Evolutionary conservation across 306 rosid species (phyloP), one percentile per base, ranked within the genome.

Genomic region (Acacia confusa): DNA sequence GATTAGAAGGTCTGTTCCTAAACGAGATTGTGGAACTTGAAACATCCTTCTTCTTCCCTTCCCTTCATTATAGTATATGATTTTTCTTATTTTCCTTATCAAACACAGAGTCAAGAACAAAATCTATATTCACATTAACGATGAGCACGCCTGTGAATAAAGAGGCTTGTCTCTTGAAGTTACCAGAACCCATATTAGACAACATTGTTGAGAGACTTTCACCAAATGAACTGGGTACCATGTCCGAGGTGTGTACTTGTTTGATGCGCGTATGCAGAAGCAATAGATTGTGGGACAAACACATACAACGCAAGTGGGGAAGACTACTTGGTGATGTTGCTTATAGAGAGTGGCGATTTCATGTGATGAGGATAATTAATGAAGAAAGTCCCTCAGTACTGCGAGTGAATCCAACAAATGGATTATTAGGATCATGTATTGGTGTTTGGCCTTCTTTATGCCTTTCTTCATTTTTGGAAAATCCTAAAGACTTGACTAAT

Each of bases 201-300:
- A 79, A 76, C 81, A 83, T 91, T 66, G 82, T 91, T 36, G 83
- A 82, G 65, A 70, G 74, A 64, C 95, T 91, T 82, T 85, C 89
- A 1, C 92, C 95, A 24, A 78, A 78, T 22, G 92, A 75, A 64
- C 73, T 89, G 30, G 74, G 87, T 40, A 81, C 34, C 8, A 74
- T 86, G 89, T 86, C 88, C 4, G 81, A 74, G 32, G 95, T 89
- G 50, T 88, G 90, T 55, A 74, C 74, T 45, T 78, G 78, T 67
- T 72, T 89, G 82, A 82, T 89, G 81, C 83, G 85, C 17, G 88
- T 70, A 71, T 89, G 92, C 50, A 74, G 34, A 60, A 85, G 85
- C 65, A 88, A 89, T 69, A 79, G 70, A 74, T 70, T 89, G 2
- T 89, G 93, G 95, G 85, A 79, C 71, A 89, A 74, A 72, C 95